Evolutionary conservation across 129 eudicot genomes (phyloP).

Genomic region (Apium graveolens): DNA sequence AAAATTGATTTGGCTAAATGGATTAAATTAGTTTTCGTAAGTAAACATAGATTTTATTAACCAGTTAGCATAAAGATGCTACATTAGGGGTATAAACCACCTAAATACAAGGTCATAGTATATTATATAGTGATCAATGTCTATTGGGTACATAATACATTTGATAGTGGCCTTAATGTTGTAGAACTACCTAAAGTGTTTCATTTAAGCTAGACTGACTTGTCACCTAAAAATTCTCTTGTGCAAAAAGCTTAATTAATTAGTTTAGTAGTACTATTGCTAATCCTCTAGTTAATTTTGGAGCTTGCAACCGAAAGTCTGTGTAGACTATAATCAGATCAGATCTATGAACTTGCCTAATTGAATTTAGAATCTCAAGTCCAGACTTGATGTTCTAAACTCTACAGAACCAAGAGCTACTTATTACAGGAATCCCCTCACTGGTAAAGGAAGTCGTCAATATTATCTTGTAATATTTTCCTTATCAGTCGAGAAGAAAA

Average conservation of each 20-base stretch:
- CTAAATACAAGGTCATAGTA: neutral
- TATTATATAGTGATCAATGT: neutral
- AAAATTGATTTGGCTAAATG: neutral
- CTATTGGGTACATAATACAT: neutral
- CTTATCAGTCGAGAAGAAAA: neutral
- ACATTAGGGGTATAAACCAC: neutral
- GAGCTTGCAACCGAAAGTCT: neutral
- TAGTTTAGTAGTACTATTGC: neutral
- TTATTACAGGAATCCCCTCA: neutral
- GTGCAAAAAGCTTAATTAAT: neutral
- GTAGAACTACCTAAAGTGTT: neutral
- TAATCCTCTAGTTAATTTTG: too few species aligned
- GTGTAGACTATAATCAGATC: neutral
- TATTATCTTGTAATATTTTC: too few species aligned
- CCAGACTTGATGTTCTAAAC: neutral
- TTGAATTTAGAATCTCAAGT: neutral
- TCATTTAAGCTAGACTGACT: neutral
- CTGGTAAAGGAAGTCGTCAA: neutral
- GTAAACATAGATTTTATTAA: neutral
- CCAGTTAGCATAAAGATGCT: neutral
- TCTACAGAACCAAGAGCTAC: neutral
- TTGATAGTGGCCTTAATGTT: neutral
- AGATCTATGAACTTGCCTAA: neutral
- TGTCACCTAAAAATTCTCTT: neutral
- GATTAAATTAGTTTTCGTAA: neutral